A percentile compares a stretch with the other conserved stretches of the same genome.
Conservation (phyloP, 2,329 filamentous ascomycete species). For the Penicillium rolfsii region DNA sequence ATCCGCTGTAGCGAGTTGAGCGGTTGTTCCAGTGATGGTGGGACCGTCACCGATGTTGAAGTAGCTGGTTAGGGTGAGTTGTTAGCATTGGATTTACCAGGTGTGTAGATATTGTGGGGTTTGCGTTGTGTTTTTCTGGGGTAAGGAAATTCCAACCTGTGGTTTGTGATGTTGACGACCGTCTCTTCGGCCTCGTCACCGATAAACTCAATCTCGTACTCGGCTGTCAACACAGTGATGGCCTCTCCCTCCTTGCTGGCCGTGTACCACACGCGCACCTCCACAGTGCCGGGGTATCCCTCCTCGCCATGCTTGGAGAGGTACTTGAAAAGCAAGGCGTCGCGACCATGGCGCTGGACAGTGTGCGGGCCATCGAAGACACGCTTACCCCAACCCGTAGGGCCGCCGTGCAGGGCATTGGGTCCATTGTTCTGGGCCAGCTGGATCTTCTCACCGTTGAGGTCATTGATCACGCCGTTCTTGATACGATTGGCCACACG, state of each 20-base stretch:
- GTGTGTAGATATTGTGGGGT: background rate
- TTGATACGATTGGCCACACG: conserved; percentile 79
- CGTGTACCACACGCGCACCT: conserved; percentile 77
- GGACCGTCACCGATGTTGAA: conserved; percentile 66
- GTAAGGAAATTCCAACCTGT: conserved; percentile 65
- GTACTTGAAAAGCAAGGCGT: conserved; percentile 68
- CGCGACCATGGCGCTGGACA: conserved; percentile 60
- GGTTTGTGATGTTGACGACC: conserved; percentile 90
- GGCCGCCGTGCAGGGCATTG: conserved; percentile 75
- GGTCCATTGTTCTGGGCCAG: conserved; percentile 75
- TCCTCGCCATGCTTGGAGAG: conserved; percentile 80
- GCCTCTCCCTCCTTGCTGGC: conserved; percentile 69
- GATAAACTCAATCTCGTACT: conserved; percentile 85
- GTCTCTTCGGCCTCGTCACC: conserved; percentile 82
- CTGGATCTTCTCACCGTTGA: conserved; percentile 73
- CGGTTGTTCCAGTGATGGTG: conserved; percentile 65
- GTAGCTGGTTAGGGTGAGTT: conserved; percentile 52
- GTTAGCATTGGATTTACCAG: background rate
- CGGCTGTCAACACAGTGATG: conserved; percentile 75
- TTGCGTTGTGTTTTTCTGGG: too few species aligned
- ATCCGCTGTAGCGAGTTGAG: conserved; percentile 60
- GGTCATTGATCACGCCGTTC: conserved; percentile 67
- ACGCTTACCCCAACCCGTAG: conserved; percentile 64
- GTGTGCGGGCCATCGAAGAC: conserved; percentile 57
- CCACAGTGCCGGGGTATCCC: conserved; percentile 84